A percentile compares a stretch with the other conserved stretches of the same genome.
phyloP scores from a whole-genome alignment of 148 eudicot genomes.

The Vaccinium vitisidaea region DNA sequence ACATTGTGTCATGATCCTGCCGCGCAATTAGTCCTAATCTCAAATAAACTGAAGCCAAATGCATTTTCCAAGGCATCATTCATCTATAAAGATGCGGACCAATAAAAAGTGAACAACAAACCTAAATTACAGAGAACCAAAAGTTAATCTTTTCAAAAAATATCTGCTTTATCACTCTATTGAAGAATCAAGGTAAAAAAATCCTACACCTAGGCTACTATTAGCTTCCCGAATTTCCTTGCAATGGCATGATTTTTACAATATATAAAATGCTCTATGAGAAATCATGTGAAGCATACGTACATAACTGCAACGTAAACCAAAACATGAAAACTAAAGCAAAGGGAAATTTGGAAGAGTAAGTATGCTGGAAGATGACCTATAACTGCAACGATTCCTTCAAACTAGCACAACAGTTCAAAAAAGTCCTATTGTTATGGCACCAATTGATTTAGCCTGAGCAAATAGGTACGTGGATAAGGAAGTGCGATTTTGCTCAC shows the following conservation, averaged over 20 bases:
- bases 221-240: background rate
- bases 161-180: slow-evolving; percentile 6
- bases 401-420: background rate
- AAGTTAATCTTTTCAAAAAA: background rate
- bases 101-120: background rate
- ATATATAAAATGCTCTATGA: background rate
- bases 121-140: background rate
- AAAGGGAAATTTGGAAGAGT: background rate
- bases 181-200: background rate
- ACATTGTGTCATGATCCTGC: background rate
- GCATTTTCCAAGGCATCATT: background rate
- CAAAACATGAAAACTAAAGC: background rate
- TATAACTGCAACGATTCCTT: background rate
- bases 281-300: background rate
- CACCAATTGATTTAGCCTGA: background rate
- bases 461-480: background rate
- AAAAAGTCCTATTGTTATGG: background rate
- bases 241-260: background rate
- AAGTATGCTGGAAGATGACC: background rate
- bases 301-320: background rate
- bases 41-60: background rate
- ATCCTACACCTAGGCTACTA: background rate
- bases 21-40: background rate
- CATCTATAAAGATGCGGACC: background rate
- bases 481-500: too few species aligned